These are phyloP conservation scores for Posidonia oceanica DNA, from an alignment of 116 monocot genomes.

Conservation along the genomic window DNA sequence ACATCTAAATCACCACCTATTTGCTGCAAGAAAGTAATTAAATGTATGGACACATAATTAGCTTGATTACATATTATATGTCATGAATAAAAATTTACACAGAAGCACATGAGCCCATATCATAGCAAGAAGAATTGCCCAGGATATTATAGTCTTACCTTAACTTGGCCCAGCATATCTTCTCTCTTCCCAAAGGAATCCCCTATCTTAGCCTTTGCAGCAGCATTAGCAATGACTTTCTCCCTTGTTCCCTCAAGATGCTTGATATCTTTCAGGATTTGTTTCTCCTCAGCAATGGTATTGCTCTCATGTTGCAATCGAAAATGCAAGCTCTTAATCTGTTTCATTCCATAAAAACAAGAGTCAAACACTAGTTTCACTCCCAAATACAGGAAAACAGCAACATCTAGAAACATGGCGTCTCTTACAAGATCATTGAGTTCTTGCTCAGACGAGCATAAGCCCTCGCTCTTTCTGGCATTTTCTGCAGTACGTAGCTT, in stretches of 20 bases:
- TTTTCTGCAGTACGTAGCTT: constrained; percentile 55
- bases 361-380: not conserved
- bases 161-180: constrained; percentile 68
- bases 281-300: constrained; percentile 75
- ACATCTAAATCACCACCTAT: constrained; percentile 64
- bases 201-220: constrained; percentile 56
- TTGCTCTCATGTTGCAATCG: constrained; percentile 91
- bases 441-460: constrained; percentile 91
- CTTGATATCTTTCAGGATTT: constrained; percentile 81
- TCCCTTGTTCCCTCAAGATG: constrained; percentile 79
- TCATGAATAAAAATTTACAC: not conserved
- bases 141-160: constrained; percentile 36
- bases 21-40: constrained; percentile 26
- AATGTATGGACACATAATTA: constrained; percentile 1
- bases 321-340: constrained; percentile 81
- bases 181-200: constrained; percentile 55
- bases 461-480: constrained; percentile 57
- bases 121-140: not conserved
- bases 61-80: not conserved
- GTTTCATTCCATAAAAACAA: constrained; percentile 11
- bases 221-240: constrained; percentile 62
- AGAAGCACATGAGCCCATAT: not conserved
- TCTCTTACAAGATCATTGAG: constrained; percentile 52
- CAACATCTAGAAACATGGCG: not conserved
- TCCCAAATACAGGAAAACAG: constrained; percentile 6